phyloP scores from a whole-genome alignment of 371 early-diverging fungal species.

The Parasitella parasitica region DNA sequence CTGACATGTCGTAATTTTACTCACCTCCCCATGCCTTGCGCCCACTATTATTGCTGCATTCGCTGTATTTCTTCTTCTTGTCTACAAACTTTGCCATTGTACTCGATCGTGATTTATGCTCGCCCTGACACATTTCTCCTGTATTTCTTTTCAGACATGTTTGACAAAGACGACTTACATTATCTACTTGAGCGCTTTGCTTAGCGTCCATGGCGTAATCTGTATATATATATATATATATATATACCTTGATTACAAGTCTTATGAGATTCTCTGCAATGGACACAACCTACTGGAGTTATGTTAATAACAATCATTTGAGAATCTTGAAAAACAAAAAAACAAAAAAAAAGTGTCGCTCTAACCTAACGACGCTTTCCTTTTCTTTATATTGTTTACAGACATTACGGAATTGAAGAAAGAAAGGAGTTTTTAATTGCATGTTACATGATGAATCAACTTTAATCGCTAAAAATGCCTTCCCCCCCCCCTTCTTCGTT shows the following conservation, averaged over 20 bases:
- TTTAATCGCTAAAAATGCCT: neutral
- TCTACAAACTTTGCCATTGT: neutral
- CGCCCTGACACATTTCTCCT: constrained; percentile 26
- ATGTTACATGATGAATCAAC: neutral
- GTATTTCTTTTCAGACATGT: constrained; percentile 78
- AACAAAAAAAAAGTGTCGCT: no score
- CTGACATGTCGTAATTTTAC: no score
- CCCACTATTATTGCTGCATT: neutral
- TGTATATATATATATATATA: constrained; percentile 17
- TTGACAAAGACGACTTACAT: constrained; percentile 74
- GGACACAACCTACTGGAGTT: constrained; percentile 60
- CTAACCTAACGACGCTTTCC: constrained; percentile 9
- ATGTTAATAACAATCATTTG: neutral
- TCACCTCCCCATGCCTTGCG: neutral
- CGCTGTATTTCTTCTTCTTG: neutral
- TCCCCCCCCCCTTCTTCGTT: neutral
- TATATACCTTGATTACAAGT: constrained; percentile 58
- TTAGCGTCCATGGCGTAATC: neutral
- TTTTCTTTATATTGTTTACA: neutral
- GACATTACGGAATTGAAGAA: neutral
- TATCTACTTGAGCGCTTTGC: no score
- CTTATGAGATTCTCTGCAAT: constrained; percentile 78
- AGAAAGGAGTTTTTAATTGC: neutral
- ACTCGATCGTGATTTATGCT: neutral
- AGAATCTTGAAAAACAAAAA: no score